Base-by-base conservation (phyloP, 352 stramenopile species). In the Phytophthora pini region DNA sequence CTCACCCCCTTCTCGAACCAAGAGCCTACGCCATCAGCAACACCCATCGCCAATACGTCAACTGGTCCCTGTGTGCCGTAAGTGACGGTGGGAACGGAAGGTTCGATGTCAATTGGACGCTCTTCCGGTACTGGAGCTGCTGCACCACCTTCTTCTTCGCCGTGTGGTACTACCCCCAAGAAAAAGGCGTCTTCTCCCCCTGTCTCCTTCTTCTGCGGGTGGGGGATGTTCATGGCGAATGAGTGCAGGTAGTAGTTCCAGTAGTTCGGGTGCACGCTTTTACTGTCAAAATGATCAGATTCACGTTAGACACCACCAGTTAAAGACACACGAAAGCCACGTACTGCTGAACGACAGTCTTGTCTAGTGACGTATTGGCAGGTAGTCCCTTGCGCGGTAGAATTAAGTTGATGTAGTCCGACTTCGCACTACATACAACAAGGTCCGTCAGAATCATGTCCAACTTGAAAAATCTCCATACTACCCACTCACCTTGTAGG, bases 1-100 rank as follows among this genome's bases (percentile, higher is more conserved):
- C 82, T 92, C 29, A 99, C 90, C 5, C 93, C 92, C 50, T 97
- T 97, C 67, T 98, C 89, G 62, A 97, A 94, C 97, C 97, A 99
- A 47, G 88, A 98, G 8, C 97, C 97, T 2, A 99, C 96, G 39
- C 97, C 97, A 78, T 99, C 97, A 5, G 94, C 92, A 22, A 99
- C 94, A 32, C 95, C 95, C 63, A 98, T 84, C 39, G 97, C 97
- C 20, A 96, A 81, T 12, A 98, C 84, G 43, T 94, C 80, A 5
- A 87, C 79, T 13, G 82, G 81, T 38, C 84, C 88, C 22, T 80
- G 68, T 4, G 70, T 76, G 8, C 76, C 70, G 20, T 82, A 32
- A 13, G 70, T 83, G 12, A 72, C 29, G 1, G 65, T 70, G 24
- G 65, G 46, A 15, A 74, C 40, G 9, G 58, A 71, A 12, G 50